phyloP scores from a whole-genome alignment of 75 land plant genomes.

The Cupressus sempervirens region DNA sequence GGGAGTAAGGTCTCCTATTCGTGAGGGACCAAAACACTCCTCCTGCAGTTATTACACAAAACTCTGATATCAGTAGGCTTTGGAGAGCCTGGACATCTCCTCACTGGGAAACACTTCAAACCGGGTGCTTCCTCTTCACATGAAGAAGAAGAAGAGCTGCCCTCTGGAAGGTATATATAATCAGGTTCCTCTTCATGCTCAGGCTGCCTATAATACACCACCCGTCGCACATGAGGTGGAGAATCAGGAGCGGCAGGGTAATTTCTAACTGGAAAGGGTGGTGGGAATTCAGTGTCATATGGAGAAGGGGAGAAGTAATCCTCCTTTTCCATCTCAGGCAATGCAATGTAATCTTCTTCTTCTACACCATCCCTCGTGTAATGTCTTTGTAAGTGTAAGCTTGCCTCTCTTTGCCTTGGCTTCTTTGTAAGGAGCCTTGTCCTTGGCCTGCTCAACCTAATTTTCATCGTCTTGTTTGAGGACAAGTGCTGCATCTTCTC shows the following conservation, averaged over 20 bases:
- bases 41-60: no score
- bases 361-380: no score
- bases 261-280: not conserved
- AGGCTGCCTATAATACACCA: not conserved
- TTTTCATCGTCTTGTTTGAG: no score
- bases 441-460: no score
- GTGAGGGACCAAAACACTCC: no score
- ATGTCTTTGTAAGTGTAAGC: no score
- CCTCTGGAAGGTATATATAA: not conserved
- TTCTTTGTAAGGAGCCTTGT: no score
- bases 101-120: not conserved
- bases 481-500: no score
- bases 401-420: no score
- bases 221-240: not conserved
- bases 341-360: not conserved
- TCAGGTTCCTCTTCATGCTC: not conserved
- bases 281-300: not conserved
- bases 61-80: no score
- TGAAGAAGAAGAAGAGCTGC: not conserved
- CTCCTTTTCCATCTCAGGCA: not conserved
- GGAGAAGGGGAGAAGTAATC: not conserved
- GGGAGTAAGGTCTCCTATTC: no score
- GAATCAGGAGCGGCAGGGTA: not conserved
- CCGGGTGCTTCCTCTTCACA: not conserved
- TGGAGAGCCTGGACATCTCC: not conserved